Conservation (phyloP, 352 stramenopile species). For the Globisporangium uncinulatum region DNA sequence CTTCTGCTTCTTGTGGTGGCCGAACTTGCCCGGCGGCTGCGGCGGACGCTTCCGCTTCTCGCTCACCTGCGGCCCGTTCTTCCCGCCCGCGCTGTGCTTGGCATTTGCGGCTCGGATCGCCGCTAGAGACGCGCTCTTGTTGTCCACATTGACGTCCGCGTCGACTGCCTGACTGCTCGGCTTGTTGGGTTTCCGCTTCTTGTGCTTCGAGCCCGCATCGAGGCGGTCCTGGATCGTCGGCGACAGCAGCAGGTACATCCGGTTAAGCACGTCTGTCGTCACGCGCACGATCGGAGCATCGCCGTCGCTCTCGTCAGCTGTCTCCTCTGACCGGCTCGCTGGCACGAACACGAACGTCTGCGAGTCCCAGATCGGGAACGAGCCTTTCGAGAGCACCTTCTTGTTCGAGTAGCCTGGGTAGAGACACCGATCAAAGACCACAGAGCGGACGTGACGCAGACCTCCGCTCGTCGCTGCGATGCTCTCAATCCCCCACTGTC, state of each 20-base stretch:
- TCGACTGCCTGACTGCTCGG: constrained; percentile 14
- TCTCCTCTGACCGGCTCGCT: constrained; percentile 11
- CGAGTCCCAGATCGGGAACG: constrained; percentile 95
- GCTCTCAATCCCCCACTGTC: constrained; percentile 79
- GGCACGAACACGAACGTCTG: constrained; percentile 91
- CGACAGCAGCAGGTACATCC: constrained; percentile 60
- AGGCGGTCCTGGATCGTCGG: constrained; percentile 52
- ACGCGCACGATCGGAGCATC: constrained; percentile 23
- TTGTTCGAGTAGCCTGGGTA: constrained; percentile 94
- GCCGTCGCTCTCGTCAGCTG: constrained; percentile 4
- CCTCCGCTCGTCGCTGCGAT: constrained; percentile 40
- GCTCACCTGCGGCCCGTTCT: constrained; percentile 17
- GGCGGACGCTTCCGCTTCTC: constrained; percentile 18
- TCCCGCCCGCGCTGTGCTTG: constrained; percentile 11
- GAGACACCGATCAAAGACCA: constrained; percentile 92
- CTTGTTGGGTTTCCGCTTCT: constrained; percentile 21
- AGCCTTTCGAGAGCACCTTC: constrained; percentile 94
- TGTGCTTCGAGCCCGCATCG: constrained; percentile 42
- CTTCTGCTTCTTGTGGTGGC: constrained; percentile 20
- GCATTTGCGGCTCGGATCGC: background rate
- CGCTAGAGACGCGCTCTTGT: background rate
- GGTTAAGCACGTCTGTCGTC: constrained; percentile 55
- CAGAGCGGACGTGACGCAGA: constrained; percentile 52
- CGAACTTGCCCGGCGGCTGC: constrained; percentile 15
- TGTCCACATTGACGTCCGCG: background rate